phyloP scores from a whole-genome alignment of 495 filamentous ascomycete genomes.

The Thozetella sp. region DNA sequence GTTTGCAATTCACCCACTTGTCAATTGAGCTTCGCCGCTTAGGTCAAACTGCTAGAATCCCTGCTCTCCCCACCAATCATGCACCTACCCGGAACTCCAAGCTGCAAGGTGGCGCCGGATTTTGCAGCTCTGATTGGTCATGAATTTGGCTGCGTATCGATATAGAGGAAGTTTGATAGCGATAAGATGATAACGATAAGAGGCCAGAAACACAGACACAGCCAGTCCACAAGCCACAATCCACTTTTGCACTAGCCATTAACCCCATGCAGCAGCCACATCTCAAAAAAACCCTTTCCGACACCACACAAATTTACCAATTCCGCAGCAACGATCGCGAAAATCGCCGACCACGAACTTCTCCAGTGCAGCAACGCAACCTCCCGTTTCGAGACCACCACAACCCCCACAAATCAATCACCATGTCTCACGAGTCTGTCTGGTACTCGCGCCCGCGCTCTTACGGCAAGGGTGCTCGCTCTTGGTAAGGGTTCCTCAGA shows the following conservation, averaged over 20 bases:
- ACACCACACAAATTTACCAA: slow-evolving; percentile 14
- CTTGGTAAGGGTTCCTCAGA: slow-evolving; percentile 65
- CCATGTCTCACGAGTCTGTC: slow-evolving; percentile 98
- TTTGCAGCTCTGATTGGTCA: too few species aligned
- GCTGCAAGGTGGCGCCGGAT: too few species aligned
- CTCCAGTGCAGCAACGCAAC: slow-evolving; percentile 8
- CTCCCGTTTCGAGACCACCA: not conserved
- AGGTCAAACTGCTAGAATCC: slow-evolving; percentile 6
- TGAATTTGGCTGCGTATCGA: too few species aligned
- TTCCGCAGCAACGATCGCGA: slow-evolving; percentile 1
- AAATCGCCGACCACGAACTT: slow-evolving; percentile 6
- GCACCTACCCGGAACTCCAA: not conserved
- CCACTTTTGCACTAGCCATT: not conserved
- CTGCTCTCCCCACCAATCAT: slow-evolving; percentile 6
- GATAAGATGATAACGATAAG: not conserved
- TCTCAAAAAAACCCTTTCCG: slow-evolving; percentile 3
- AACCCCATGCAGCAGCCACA: slow-evolving; percentile 12
- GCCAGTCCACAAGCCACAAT: not conserved
- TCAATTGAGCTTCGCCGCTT: slow-evolving; percentile 2
- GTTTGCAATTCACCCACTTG: slow-evolving; percentile 20
- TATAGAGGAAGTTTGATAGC: not conserved
- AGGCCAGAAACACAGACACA: not conserved
- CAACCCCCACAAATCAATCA: slow-evolving; percentile 34
- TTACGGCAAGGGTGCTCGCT: slow-evolving; percentile 93
- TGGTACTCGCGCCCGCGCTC: slow-evolving; percentile 97